phyloP scores from a whole-genome alignment of 2,329 filamentous ascomycete species.

The Colletotrichum sp. region DNA sequence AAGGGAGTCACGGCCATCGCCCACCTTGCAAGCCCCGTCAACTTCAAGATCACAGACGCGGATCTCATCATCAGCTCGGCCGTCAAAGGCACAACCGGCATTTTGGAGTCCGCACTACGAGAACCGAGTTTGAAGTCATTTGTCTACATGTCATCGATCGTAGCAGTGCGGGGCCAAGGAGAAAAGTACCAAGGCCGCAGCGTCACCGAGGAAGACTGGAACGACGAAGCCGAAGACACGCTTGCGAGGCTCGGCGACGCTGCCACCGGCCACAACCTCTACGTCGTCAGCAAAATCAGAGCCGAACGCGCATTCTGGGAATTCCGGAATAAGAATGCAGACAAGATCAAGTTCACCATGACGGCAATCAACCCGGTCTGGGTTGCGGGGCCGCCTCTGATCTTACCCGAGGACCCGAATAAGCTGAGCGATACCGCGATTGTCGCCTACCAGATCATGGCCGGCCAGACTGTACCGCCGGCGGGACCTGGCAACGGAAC shows the following conservation, averaged over 20 bases:
- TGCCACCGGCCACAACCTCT: constrained; percentile 20
- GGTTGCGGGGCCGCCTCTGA: constrained; percentile 14
- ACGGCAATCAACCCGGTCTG: constrained; percentile 12
- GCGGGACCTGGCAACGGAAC: neutral
- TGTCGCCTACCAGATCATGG: constrained; percentile 24
- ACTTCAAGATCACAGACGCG: constrained; percentile 42
- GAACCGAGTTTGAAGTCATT: constrained; percentile 41
- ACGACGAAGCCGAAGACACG: constrained; percentile 30
- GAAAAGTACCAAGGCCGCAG: constrained; percentile 2
- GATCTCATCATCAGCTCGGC: constrained; percentile 45
- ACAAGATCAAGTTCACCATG: constrained; percentile 27
- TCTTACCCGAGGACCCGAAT: constrained; percentile 8
- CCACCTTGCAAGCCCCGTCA: constrained; percentile 46
- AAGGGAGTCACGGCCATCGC: constrained; percentile 43
- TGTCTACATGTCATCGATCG: constrained; percentile 30
- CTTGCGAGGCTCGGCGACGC: constrained; percentile 29
- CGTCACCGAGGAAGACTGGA: constrained; percentile 31
- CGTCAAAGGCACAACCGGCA: constrained; percentile 37
- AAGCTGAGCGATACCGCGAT: constrained; percentile 19
- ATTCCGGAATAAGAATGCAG: constrained; percentile 28
- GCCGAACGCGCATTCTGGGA: constrained; percentile 35
- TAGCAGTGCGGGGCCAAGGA: constrained; percentile 8
- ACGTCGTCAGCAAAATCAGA: constrained; percentile 34
- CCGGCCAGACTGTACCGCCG: neutral
- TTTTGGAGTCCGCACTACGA: constrained; percentile 44